Evolutionary conservation across 495 filamentous ascomycete species (phyloP), one percentile per base, ranked within the genome.

Genomic region (Amphirosellinia nigrospora): DNA sequence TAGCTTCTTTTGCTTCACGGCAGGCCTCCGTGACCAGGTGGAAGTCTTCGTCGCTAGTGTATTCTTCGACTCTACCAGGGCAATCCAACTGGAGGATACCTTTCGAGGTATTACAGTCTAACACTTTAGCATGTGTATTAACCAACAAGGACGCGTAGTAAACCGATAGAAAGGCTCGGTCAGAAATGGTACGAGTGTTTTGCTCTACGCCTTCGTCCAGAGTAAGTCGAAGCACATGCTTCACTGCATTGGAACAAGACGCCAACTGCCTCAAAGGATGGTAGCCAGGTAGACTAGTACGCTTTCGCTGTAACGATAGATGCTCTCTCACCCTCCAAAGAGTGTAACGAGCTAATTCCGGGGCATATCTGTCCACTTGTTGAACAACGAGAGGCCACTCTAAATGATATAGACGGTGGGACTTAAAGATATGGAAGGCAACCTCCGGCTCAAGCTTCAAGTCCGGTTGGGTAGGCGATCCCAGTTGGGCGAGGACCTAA

Each of bases 21-120:
- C 16, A 39, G 58, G 34, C 58, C 32, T 61, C 30, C 23, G 23
- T 39, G 58, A 39, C 39, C 34, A 43, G 43, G 58, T 61, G 3
- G 34, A 61, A 41, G 34, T 23, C 58, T 61, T 61, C 34, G 34
- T 16, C 1, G 34, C 58, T 61, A 4, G 58, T 61, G 13, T 43
- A 61, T 43, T 34, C 58, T 23, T 61, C 58, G 34, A 19, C 34
- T 11, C 4, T 21, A 8, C 58, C 58, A 21, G 58, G 32, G 10
- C 11, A 11, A 15, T 38, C 34, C 10, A 61, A 61, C 28, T 23
- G 58, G 58, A 61, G 58, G 58, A 61, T 16, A 61, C 58, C 58
- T 43, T 61, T n/a, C 39, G 34, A 61, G 55, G 19, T 7, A 11
- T 59, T 4, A 8, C 0, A 19, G 23, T 38, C 21, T 10, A 38